Conservation (phyloP, 495 filamentous ascomycete genomes). For the Tuber indicum region DNA sequence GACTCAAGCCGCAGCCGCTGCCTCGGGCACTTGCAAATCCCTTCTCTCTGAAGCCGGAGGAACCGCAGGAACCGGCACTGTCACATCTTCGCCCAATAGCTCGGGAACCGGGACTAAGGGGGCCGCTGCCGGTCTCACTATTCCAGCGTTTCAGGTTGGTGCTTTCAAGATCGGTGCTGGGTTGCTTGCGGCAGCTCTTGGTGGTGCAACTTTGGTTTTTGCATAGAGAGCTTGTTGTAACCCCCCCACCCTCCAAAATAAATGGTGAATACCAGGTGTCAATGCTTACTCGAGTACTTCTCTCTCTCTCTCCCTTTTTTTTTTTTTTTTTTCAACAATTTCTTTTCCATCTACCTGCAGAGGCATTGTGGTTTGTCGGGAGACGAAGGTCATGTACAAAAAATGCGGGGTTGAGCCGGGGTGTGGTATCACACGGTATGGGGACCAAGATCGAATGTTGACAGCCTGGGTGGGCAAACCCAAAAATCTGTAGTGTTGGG, state of each 20-base stretch:
- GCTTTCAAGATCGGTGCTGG: conserved; percentile 32
- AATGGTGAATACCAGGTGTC: not conserved
- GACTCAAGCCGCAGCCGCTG: conserved; percentile 45
- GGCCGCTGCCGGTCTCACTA: conserved; percentile 42
- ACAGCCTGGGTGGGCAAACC: not conserved
- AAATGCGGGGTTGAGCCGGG: not conserved
- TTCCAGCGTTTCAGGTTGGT: conserved; percentile 28
- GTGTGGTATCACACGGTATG: not conserved
- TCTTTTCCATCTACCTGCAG: not conserved
- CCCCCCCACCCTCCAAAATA: not conserved
- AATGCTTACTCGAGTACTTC: not conserved
- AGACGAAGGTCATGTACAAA: not conserved
- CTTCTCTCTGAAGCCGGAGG: conserved; percentile 58
- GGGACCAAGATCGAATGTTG: not conserved
- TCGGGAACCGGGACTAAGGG: conserved; percentile 48
- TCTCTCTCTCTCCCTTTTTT: not conserved
- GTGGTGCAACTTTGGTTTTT: conserved; percentile 28
- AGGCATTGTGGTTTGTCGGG: not conserved
- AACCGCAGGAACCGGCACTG: conserved; percentile 56
- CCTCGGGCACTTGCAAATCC: conserved; percentile 50
- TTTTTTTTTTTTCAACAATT: not conserved
- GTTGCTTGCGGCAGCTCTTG: conserved; percentile 30
- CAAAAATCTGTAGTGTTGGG: not conserved
- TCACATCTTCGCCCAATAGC: conserved; percentile 52
- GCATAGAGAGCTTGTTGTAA: not conserved